Evolutionary conservation across 2,329 filamentous ascomycete genomes (phyloP).

Genomic region (Claviceps pusilla): DNA sequence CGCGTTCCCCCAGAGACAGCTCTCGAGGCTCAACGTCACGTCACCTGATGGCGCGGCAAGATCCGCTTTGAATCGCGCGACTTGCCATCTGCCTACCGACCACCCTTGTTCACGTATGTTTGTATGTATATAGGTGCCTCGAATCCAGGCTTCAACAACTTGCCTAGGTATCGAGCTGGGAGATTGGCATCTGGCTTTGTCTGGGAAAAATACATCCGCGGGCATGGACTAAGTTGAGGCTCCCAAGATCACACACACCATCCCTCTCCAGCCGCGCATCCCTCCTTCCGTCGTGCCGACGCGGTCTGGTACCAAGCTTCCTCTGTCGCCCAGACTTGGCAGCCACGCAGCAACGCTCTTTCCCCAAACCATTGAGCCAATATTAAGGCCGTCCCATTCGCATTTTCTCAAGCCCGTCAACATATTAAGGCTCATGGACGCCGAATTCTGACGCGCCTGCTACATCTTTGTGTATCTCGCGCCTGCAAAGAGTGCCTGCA

Average conservation of each 20-base stretch:
- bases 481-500: too few relatives aligned
- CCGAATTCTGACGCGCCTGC: neutral
- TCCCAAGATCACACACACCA: neutral
- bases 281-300: neutral
- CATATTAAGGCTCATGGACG: neutral
- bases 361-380: neutral
- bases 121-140: neutral
- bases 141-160: neutral
- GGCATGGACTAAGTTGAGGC: neutral
- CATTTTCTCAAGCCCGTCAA: neutral
- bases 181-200: neutral
- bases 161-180: neutral
- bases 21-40: neutral
- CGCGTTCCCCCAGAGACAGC: neutral
- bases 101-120: neutral
- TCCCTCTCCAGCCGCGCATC: neutral
- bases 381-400: neutral
- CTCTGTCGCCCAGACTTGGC: neutral
- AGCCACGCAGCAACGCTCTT: neutral
- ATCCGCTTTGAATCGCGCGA: neutral
- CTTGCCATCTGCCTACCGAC: neutral
- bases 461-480: neutral
- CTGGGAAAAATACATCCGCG: neutral
- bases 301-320: neutral
- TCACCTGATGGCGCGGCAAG: constrained; percentile 3